Base-by-base conservation (phyloP, 306 rosid species). In the Cercis canadensis region DNA sequence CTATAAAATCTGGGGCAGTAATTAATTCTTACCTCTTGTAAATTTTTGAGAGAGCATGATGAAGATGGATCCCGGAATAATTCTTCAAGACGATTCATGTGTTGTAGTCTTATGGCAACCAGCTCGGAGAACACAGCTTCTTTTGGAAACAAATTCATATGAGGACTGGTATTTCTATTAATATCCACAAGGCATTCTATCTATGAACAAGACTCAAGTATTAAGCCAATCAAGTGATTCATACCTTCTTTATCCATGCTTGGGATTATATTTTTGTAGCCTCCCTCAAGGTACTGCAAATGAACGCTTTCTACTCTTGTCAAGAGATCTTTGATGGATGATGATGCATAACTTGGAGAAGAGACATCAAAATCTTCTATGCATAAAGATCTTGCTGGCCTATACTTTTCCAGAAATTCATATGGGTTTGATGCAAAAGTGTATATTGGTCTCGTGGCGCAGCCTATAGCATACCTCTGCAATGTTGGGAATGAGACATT, bases 11-110 rank as follows among this genome's bases (percentile, higher is more conserved):
- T 21, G 0, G 0, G 1, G 43, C 78, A 73, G 31, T 31, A 0
- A 24, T 16, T 7, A 39, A 62, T 52, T 8, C 4, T 0, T 24
- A 73, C 5, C 21, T 62, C 65, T 52, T 54, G 5, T 43, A 73
- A 17, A 7, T 64, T 74, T 45, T 45, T 32, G 1, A 74, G 72
- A 63, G 65, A 54, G 47, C 72, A 54, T 43, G 10, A 65, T 0
- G 58, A 64, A 73, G 50, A 0, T 5, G 65, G 58, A 6, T 45
- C 78, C 9, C 7, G 2, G 24, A 64, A 65, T 12, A 74, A 56
- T 11, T 45, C 33, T 44, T 18, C 14, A 9, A 65, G 65, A 4
- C 52, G 29, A 55, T 56, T 0, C 43, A 65, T 33, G n/a, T 54
- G 34, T 3, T 1, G 14, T 14, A 54, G 33, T 11, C 34, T 21